phyloP scores from a whole-genome alignment of 768 basidiomycete genomes.

The Panus rudis region DNA sequence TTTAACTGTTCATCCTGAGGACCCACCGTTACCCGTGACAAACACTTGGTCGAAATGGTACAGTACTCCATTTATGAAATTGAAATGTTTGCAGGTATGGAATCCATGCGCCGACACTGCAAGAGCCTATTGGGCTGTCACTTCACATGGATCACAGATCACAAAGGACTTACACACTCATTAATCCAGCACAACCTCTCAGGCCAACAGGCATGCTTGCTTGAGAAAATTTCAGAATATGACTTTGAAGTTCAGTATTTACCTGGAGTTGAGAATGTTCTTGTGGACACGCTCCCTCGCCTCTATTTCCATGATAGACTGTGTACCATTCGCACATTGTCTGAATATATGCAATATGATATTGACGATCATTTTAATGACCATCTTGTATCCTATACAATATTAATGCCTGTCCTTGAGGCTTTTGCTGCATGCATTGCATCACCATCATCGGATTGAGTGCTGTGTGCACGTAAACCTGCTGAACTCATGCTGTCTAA shows the following conservation, averaged over 20 bases:
- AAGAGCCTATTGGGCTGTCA: slow-evolving; percentile 16
- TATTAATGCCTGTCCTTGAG: slow-evolving; percentile 4
- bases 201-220: slow-evolving; percentile 19
- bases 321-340: slow-evolving; percentile 6
- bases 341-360: slow-evolving; percentile 11
- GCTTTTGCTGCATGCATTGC: slow-evolving; percentile 16
- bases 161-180: slow-evolving; percentile 18
- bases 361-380: slow-evolving; percentile 1
- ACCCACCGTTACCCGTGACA: too few relatives aligned
- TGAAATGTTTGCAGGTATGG: slow-evolving; percentile 28
- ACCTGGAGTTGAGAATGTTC: slow-evolving; percentile 17
- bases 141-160: slow-evolving; percentile 21
- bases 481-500: too few relatives aligned
- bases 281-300: slow-evolving; percentile 17
- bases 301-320: slow-evolving; percentile 15
- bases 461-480: too few relatives aligned
- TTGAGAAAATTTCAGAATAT: slow-evolving; percentile 20
- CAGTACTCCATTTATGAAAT: slow-evolving; percentile 32
- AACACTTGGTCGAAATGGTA: too few relatives aligned
- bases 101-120: slow-evolving; percentile 28
- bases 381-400: neutral
- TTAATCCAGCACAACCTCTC: slow-evolving; percentile 18
- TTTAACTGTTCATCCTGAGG: too few relatives aligned
- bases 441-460: neutral
- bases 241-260: slow-evolving; percentile 24